Evolutionary conservation across 2,329 filamentous ascomycete species (phyloP), one percentile per base, ranked within the genome.

Genomic region (Aspergillus brasiliensis): DNA sequence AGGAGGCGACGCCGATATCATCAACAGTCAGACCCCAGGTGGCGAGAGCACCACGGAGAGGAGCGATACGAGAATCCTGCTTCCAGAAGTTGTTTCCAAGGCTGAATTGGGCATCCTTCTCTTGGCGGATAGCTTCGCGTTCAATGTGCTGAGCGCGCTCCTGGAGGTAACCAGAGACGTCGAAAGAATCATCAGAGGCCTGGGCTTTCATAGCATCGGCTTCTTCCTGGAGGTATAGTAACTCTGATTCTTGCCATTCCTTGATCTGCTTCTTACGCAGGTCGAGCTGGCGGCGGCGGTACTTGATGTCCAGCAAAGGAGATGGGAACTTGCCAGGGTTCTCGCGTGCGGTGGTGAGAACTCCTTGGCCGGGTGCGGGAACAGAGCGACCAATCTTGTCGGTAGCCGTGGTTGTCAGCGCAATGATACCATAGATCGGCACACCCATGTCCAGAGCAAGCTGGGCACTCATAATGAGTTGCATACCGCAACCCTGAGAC

Each of bases 1-100:
- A 98, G 13, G 95, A 98, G 15, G 95, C 94, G 64, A 99, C 92
- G 69, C 85, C 90, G 37, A 99, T 87, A 71, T 99, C 95, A 73
- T 99, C 95, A 66, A 99, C 91, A 11, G 95, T 98, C 58, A 99
- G 89, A 75, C 94, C 95, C 95, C 95, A 99, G 10, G 94, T 98
- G 52, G 95, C 96, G 65, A 99, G 86, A 60, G 95, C 92, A 79
- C 95, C 95, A 76, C 95, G 93, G 46, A 99, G 87, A 73, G 96
- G 95, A 73, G 95, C 94, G 73, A 99, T 99, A 72, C 88, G 89
- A 46, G 92, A 83, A 75, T 99, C 94, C 72, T 91, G 89, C 84
- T 95, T 97, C 95, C 96, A 99, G 87, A 99, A 99, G 80, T 91
- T 92, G 84, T 99, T 99, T 75, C 96, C 95, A 69, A 97, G 86